Percentiles rank a stretch among this genome's conserved stretches.
These are phyloP conservation scores for Hsuehochloa calcarea DNA, from an alignment of 176 grass and related monocot species.

Conservation along the genomic window DNA sequence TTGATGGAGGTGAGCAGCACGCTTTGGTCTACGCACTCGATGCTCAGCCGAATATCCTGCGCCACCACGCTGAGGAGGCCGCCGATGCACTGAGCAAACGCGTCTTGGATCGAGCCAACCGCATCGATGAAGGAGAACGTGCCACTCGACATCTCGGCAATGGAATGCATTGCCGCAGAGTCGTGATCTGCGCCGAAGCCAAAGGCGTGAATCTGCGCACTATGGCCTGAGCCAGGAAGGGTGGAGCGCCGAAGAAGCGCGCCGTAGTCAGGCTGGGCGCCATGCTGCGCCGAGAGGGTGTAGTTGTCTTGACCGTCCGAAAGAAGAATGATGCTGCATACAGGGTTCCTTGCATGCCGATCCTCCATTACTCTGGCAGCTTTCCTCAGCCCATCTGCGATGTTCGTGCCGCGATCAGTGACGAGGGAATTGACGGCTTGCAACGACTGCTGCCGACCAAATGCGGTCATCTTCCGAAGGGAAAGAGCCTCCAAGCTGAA, in stretches of 20 bases:
- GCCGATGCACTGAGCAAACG: conserved; percentile 66
- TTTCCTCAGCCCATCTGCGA: conserved; percentile 52
- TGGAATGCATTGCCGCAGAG: conserved; percentile 43
- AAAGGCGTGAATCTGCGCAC: conserved; percentile 58
- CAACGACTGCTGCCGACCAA: conserved; percentile 41
- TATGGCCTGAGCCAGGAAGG: conserved; percentile 32
- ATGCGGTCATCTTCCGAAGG: conserved; percentile 52
- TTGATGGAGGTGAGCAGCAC: conserved; percentile 47
- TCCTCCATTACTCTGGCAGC: conserved; percentile 63
- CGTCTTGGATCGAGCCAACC: conserved; percentile 57
- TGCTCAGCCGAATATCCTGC: conserved; percentile 42
- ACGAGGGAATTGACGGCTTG: conserved; percentile 47
- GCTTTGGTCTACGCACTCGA: conserved; percentile 45
- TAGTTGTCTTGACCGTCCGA: conserved; percentile 64
- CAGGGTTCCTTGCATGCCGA: conserved; percentile 50
- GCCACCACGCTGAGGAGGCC: conserved; percentile 63
- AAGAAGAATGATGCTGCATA: conserved; percentile 71
- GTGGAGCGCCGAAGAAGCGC: conserved; percentile 52
- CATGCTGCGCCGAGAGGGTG: neutral
- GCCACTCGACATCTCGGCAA: conserved; percentile 53
- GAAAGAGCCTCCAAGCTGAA: conserved; percentile 51
- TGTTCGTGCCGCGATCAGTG: conserved; percentile 60
- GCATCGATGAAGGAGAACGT: conserved; percentile 75
- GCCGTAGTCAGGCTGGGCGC: conserved; percentile 21
- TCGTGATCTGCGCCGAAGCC: conserved; percentile 73